Base-by-base conservation (phyloP, 306 rosid genomes). In the Heteromeles arbutifolia region DNA sequence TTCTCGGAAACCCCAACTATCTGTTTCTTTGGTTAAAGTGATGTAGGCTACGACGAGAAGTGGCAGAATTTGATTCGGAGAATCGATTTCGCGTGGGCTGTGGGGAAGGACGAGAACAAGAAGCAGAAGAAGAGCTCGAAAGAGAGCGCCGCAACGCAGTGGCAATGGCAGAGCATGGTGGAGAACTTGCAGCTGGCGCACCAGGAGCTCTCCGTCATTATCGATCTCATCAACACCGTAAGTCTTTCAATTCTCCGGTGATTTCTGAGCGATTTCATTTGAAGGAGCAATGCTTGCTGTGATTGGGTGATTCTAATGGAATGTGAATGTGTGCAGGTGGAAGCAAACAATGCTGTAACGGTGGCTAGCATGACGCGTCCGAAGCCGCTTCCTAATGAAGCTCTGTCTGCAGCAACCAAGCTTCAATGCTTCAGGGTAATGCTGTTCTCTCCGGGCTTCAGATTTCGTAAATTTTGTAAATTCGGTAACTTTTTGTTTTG, bases 111-210 rank as follows among this genome's bases (percentile, higher is more conserved):
- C 29, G 89, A 91, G 13, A 85, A 87, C 56, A 90, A 84, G 86
- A 90, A 88, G 88, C 89, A 89, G 85, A 89, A 92, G 88, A 91
- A 88, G 81, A 84, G 84, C 78, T 86, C 90, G 22, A 92, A 89
- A 82, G 98, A 94, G 86, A 74, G 86, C 57, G 77, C 93, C 28
- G 79, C 93, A 32, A 84, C 92, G 19, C 95, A 90, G 12, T 90
- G 95, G 97, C 95, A 87, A 64, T 92, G 97, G 89, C 98, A 90
- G 86, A 80, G 83, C 82, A 90, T 89, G 97, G 86, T 92, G 81
- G 97, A 95, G 77, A 95, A 90, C 80, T 82, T 92, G 85, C 91
- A 85, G 82, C 80, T 83, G 68, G 97, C 97, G 82, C 97, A 87
- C 75, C 97, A 92, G 85, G 97, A 92, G 81, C 97, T 95, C 58